Evolutionary conservation across 176 grass and related monocot species (phyloP), one percentile per base, ranked within the genome.

Genomic region (Echinochloa phyllopogon): DNA sequence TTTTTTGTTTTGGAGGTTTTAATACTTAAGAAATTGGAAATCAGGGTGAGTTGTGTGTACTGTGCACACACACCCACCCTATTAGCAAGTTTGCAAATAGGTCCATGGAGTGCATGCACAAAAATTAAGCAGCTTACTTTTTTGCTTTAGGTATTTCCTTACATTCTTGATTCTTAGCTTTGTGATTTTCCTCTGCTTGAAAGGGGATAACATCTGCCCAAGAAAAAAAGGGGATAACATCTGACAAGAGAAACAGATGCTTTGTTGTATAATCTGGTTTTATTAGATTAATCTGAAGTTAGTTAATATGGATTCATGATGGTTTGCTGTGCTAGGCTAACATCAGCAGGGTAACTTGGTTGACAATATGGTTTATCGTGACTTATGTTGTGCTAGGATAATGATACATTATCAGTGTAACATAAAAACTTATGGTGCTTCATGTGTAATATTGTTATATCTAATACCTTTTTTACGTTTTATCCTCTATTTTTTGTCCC

Each of bases 341-440:
- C 24, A 6, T 13, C 68, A 8, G 8, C 3, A 50, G 0, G n/a
- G n/a, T 44, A 25, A 42, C 4, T 75, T 21, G 17, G 50, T 57
- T 74, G 12, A 36, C 48, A 37, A 52, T 72, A n/a, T 57, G 67
- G 18, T 9, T 62, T 47, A 24, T 3, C 14, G 39, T 72, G 41
- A 59, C 40, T 72, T 82, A 44, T 29, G 9, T 59, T 75, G 37
- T 75, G n/a, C n/a, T 65, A 27, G 18, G 37, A 37, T 39, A 64
- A 64, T 51, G 13, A 9, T 16, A 73, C 72, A 47, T 20, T 50
- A 43, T 59, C 52, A 45, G 79, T 51, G 51, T 50, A 49, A 17
- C 18, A n/a, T 49, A 36, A 8, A 17, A 51, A 73, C 45, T 4
- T 49, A 10, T 27, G 42, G 12, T 59, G 29, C 29, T 33, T 33